phyloP scores from a whole-genome alignment of 2,329 filamentous ascomycete species.

The Hypoxylon sp. region DNA sequence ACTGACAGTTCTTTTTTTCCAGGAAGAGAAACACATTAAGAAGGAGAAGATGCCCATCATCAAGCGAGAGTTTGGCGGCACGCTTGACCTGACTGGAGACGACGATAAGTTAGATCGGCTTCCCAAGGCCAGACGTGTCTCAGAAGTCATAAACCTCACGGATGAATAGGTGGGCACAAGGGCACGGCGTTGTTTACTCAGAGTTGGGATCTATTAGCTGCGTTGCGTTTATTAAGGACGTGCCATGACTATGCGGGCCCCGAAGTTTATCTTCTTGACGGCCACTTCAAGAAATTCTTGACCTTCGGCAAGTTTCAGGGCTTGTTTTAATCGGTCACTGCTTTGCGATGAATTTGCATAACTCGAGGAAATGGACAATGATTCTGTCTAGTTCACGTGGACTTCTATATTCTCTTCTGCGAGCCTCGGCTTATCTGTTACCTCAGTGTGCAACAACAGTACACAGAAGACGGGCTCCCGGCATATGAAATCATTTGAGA shows the following conservation, averaged over 20 bases:
- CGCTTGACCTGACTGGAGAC: slow-evolving; percentile 49
- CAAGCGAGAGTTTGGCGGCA: slow-evolving; percentile 52
- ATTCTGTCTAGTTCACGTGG: background rate
- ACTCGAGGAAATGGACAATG: background rate
- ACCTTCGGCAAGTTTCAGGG: background rate
- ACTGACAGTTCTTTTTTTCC: background rate
- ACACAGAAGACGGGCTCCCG: background rate
- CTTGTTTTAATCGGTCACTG: background rate
- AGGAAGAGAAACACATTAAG: slow-evolving; percentile 36
- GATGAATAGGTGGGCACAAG: slow-evolving; percentile 25
- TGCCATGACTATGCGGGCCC: background rate
- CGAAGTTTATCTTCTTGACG: background rate
- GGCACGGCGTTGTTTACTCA: background rate
- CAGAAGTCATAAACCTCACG: slow-evolving; percentile 49
- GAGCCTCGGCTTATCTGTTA: background rate
- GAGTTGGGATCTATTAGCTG: background rate
- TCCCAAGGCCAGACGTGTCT: background rate
- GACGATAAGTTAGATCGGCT: background rate
- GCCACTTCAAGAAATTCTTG: background rate
- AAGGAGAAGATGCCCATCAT: slow-evolving; percentile 27
- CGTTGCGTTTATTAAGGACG: background rate
- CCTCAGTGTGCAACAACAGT: background rate
- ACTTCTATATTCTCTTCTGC: background rate
- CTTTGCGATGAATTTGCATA: background rate
- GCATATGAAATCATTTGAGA: background rate